Conservation (phyloP, 768 basidiomycete genomes). For the Trametes cingulata region DNA sequence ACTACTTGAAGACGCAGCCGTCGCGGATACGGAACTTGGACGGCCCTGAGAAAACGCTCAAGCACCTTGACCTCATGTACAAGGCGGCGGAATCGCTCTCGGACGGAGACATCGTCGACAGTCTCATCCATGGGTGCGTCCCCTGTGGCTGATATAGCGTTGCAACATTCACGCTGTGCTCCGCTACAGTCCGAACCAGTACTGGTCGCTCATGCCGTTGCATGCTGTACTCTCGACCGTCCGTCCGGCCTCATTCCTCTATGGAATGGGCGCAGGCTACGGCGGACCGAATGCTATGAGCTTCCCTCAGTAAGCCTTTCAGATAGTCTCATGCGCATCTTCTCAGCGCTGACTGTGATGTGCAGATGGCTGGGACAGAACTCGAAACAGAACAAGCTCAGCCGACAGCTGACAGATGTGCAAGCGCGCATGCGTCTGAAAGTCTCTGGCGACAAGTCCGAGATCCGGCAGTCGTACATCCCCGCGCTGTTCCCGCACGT, state of each 20-base stretch:
- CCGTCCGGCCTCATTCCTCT: constrained; percentile 80
- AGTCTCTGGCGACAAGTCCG: constrained; percentile 85
- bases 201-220: constrained; percentile 93
- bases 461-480: constrained; percentile 90
- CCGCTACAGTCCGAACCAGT: constrained; percentile 77
- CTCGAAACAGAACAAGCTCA: constrained; percentile 85
- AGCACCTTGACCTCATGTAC: constrained; percentile 79
- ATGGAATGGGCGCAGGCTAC: constrained; percentile 69
- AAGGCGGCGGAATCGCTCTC: constrained; percentile 91
- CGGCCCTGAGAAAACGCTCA: constrained; percentile 66
- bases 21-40: constrained; percentile 54
- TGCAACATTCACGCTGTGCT: background rate
- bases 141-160: background rate
- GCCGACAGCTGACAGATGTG: constrained; percentile 80
- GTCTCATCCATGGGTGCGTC: constrained; percentile 86
- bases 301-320: constrained; percentile 76
- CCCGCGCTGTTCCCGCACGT: constrained; percentile 85
- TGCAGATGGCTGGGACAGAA: constrained; percentile 96
- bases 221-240: constrained; percentile 92
- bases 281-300: constrained; percentile 66
- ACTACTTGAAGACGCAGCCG: constrained; percentile 87
- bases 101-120: constrained; percentile 91
- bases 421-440: constrained; percentile 95
- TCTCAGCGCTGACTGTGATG: background rate
- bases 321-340: too few species aligned